Conservation (phyloP, 1,139 yeast species). For the Yamadazyma friedrichii region DNA sequence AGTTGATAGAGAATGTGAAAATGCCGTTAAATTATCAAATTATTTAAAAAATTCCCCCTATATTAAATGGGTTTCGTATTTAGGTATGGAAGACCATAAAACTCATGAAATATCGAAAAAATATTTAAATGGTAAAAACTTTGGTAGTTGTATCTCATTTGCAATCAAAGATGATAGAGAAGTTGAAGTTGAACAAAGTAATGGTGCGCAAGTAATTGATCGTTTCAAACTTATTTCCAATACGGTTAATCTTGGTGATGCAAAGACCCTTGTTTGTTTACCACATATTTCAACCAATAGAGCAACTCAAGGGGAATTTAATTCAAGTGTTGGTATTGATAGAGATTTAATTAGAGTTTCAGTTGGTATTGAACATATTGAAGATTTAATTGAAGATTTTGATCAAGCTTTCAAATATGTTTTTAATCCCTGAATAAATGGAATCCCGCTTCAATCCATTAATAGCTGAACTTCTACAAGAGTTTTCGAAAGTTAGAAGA, state of each 20-base stretch:
- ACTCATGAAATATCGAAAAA: conserved; percentile 79
- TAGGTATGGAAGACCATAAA: conserved; percentile 80
- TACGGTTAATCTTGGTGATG: conserved; percentile 93
- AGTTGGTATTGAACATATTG: conserved; percentile 84
- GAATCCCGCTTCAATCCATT: no score
- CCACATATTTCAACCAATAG: conserved; percentile 94
- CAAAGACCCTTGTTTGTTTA: conserved; percentile 88
- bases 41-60: conserved; percentile 68
- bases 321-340: conserved; percentile 75
- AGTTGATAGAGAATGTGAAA: conserved; percentile 84
- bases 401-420: conserved; percentile 63
- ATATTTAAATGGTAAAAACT: conserved; percentile 66
- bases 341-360: conserved; percentile 84
- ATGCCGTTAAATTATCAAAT: conserved; percentile 74
- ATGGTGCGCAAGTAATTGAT: conserved; percentile 82
- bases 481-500: not conserved
- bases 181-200: conserved; percentile 55
- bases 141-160: conserved; percentile 83
- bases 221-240: conserved; percentile 77
- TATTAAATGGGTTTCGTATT: conserved; percentile 86
- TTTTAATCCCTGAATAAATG: not conserved
- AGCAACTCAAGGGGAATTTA: conserved; percentile 61
- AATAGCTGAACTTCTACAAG: no score
- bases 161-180: conserved; percentile 69
- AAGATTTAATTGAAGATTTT: conserved; percentile 81